Percentiles rank a stretch among this genome's conserved stretches.
Evolutionary conservation across 1,284 basidiomycete genomes (phyloP).

Genomic region (Dichomitus squalens): DNA sequence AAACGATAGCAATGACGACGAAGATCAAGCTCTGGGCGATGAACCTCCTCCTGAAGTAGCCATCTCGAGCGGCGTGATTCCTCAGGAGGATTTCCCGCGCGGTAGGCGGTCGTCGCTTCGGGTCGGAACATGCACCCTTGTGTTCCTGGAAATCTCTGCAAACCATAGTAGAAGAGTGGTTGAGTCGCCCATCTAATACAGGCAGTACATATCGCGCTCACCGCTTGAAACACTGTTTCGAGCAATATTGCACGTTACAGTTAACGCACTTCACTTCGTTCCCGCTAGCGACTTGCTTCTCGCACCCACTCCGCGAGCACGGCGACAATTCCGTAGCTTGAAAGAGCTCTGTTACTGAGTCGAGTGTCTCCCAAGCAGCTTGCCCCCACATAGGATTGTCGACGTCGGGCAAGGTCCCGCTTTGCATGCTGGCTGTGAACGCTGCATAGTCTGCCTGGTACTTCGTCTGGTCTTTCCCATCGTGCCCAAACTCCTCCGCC

Average conservation of each 20-base stretch:
- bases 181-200: too few species aligned
- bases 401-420: neutral
- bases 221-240: neutral
- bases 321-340: neutral
- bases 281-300: neutral
- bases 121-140: neutral
- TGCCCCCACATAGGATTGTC: constrained; percentile 7
- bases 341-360: neutral
- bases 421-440: constrained; percentile 1
- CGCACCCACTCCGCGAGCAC: constrained; percentile 3
- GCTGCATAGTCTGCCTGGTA: neutral
- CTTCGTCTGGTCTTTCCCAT: neutral
- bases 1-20: neutral
- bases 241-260: constrained; percentile 1
- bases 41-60: neutral
- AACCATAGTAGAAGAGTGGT: neutral
- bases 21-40: neutral
- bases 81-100: neutral
- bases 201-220: neutral
- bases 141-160: neutral
- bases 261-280: neutral
- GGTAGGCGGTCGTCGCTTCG: neutral
- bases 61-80: neutral
- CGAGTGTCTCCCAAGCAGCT: constrained; percentile 4
- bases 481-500: neutral